Evolutionary conservation across 129 eudicot species (phyloP).

Genomic region (Logfia minima): DNA sequence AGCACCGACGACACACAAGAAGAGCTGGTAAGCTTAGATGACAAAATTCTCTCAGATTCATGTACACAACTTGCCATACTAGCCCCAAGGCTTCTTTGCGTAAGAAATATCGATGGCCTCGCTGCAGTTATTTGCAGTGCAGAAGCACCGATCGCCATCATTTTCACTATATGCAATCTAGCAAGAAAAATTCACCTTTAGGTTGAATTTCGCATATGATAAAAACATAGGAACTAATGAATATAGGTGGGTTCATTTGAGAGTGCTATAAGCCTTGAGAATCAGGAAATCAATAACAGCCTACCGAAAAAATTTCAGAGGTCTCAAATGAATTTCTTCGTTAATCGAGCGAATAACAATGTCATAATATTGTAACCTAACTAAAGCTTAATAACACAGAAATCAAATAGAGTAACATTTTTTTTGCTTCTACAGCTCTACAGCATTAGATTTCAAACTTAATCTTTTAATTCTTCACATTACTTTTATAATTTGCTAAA

Average conservation of each 20-base stretch:
- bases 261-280: background rate
- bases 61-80: constrained; percentile 39
- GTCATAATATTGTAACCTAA: constrained; percentile 19
- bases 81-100: constrained; percentile 41
- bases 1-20: constrained; percentile 44
- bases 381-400: background rate
- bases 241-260: too few species aligned
- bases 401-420: background rate
- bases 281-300: background rate
- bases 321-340: constrained; percentile 15
- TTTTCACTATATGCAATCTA: constrained; percentile 41
- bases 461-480: background rate
- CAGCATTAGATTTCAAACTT: background rate
- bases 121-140: constrained; percentile 55
- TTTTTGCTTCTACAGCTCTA: background rate
- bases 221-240: background rate
- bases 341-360: background rate
- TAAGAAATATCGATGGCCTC: constrained; percentile 51
- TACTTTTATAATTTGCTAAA: background rate
- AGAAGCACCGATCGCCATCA: constrained; percentile 62
- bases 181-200: constrained; percentile 11
- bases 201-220: background rate
- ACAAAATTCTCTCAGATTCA: constrained; percentile 37
- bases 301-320: background rate
- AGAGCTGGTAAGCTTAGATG: constrained; percentile 56